Base-by-base conservation (phyloP, 306 rosid genomes). In the Benincasa hispida region DNA sequence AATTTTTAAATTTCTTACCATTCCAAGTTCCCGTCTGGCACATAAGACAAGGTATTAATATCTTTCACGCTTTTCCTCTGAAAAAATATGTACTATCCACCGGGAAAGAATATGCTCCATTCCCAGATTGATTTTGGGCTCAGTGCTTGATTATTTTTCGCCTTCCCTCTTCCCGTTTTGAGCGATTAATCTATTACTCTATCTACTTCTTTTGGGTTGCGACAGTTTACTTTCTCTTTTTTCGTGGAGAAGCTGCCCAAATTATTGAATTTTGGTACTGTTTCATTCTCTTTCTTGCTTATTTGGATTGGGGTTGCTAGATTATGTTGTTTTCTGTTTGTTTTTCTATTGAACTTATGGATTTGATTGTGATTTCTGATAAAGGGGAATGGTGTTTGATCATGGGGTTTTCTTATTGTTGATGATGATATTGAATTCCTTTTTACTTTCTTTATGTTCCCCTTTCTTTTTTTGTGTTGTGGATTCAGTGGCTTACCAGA, bases 51-150 rank as follows among this genome's bases (percentile, higher is more conserved):
- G 37, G 22, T 25, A 70, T 70, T 70, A 70, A 70, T 70, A 7
- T 9, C 75, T 3, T 47, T 70, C 75, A 70, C 75, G 57, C 22
- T 70, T 24, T 70, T 70, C 75, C 58, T 45, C 35, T 70, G 75
- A 70, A 70, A 70, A 6, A 32, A 19, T n/a, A 48, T 13, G 54
- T 13, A 48, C 14, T 14, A 48, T 4, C 14, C 34, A 69, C 25
- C 75, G 39, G 51, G 6, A 25, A 63, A 17, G 37, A 69, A 42
- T 12, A 4, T 42, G 34, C 34, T 67, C 32, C 10, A 69, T 69
- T 69, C 75, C 75, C 53, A 68, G n/a, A 22, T 41, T 68, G 30
- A 65, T 14, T 65, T 62, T 39, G 19, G 70, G 48, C 13, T 35
- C 24, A 2, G 13, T 22, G n/a, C 21, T 45, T 45, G 4, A 68